These are phyloP conservation scores for Neltuma alba DNA, from an alignment of 306 rosid genomes.

Conservation along the genomic window DNA sequence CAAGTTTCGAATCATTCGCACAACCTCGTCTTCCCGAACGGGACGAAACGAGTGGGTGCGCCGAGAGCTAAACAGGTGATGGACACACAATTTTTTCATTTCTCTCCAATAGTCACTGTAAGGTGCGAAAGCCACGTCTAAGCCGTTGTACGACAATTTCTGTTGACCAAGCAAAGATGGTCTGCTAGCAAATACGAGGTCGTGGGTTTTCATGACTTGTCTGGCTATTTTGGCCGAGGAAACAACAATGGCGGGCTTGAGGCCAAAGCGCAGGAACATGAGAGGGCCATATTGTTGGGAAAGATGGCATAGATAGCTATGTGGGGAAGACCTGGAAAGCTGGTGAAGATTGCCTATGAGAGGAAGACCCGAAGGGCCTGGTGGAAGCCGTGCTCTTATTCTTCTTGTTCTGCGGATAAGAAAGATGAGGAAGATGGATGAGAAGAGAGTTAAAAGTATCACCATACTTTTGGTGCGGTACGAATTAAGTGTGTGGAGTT, in stretches of 20 bases:
- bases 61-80: constrained; percentile 44
- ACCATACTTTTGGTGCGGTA: not conserved
- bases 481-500: not conserved
- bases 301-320: constrained; percentile 36
- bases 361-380: constrained; percentile 58
- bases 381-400: constrained; percentile 31
- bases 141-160: constrained; percentile 48
- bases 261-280: constrained; percentile 48
- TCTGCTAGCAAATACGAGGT: constrained; percentile 45
- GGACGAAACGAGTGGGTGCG: constrained; percentile 39
- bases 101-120: constrained; percentile 55
- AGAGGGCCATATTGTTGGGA: constrained; percentile 55
- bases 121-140: constrained; percentile 50
- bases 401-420: not conserved
- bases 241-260: constrained; percentile 31
- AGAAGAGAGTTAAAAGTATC: not conserved
- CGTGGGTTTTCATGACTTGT: constrained; percentile 47
- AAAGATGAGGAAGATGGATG: constrained; percentile 17
- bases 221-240: constrained; percentile 43
- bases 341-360: constrained; percentile 60
- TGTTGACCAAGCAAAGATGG: constrained; percentile 30
- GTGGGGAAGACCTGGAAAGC: constrained; percentile 33
- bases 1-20: constrained; percentile 28
- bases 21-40: constrained; percentile 40
- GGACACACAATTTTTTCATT: constrained; percentile 42